Evolutionary conservation across 2,329 filamentous ascomycete genomes (phyloP), one percentile per base, ranked within the genome.

Genomic region (Pseudocercospora fijiensis): DNA sequence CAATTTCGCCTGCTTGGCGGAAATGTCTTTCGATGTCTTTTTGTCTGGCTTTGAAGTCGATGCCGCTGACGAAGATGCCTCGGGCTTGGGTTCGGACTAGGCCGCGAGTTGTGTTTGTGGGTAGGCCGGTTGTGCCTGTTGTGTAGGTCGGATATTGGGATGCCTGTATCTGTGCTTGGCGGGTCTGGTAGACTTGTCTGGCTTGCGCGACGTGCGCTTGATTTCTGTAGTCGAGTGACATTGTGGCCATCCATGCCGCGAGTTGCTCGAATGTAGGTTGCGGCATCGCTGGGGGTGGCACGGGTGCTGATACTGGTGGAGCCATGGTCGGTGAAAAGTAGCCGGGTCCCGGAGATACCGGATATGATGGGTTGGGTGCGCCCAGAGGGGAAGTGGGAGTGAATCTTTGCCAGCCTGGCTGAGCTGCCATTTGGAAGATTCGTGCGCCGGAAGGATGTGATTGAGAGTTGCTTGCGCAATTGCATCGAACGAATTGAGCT

Each of bases 51-150:
- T 70, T 70, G 69, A 65, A 74, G 67, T 67, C 69, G 5, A 75
- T 62, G 16, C 65, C 66, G 18, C 63, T 70, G 30, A 75, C 69
- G 58, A 74, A 74, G 47, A 75, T 63, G 7, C 72, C 72, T 10
- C 72, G 70, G 11, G 66, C 62, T 62, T 74, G 71, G 16, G 66
- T 72, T 11, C 62, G 63, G 9, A 73, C 64, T 10, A 60, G 51
- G 16, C 73, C 73, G 27, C 70, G 58, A 9, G 51, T 64, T 26
- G 65, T 65, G 60, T 74, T 75, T 26, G 73, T 63, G 9, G 68
- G 70, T 8, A 68, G 58, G n/a, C 73, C 72, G 2, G 62, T 65
- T n/a, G 66, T 24, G 13, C 67, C 62, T 3, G 60, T 41, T 10
- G 67, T 62, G 60, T 72, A 71, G 7, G 64, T 47, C n/a, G 70